Evolutionary conservation across 2,329 filamentous ascomycete genomes (phyloP).

Genomic region (Fusarium nygamai): DNA sequence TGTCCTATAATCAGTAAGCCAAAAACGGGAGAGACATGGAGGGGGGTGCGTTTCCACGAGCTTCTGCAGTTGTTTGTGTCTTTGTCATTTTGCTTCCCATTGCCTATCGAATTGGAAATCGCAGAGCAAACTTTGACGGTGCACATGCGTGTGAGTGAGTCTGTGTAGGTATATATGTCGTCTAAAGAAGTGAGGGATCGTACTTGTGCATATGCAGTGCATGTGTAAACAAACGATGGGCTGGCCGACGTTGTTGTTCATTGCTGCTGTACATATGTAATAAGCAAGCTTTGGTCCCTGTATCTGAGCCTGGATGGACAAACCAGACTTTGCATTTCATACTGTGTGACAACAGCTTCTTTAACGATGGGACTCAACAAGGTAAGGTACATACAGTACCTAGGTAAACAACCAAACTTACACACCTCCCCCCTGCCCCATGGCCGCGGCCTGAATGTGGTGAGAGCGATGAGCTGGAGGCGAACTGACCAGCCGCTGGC

Average conservation of each 20-base stretch:
- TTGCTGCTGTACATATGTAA: neutral
- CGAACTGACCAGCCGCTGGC: slow-evolving; percentile 40
- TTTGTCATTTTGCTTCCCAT: slow-evolving; percentile 15
- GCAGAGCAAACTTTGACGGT: neutral
- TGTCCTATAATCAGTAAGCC: slow-evolving; percentile 22
- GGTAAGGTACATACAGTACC: slow-evolving; percentile 8
- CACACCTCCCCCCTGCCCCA: slow-evolving; percentile 25
- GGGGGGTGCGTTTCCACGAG: slow-evolving; percentile 38
- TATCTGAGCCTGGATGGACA: neutral
- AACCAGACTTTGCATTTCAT: slow-evolving; percentile 14
- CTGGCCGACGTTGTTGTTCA: slow-evolving; percentile 19
- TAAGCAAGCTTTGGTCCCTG: slow-evolving; percentile 26
- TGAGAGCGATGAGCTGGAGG: slow-evolving; percentile 38
- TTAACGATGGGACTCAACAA: neutral
- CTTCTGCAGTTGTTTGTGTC: slow-evolving; percentile 29
- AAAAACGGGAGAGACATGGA: slow-evolving; percentile 18
- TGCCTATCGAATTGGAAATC: neutral
- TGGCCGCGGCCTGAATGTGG: slow-evolving; percentile 28
- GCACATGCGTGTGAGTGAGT: neutral
- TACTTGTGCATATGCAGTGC: slow-evolving; percentile 20
- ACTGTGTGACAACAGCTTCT: slow-evolving; percentile 32
- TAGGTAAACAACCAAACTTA: slow-evolving; percentile 17
- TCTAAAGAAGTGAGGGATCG: slow-evolving; percentile 4
- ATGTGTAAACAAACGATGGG: slow-evolving; percentile 14
- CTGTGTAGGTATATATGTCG: neutral